These are phyloP conservation scores for Penicillium sp. DNA, from an alignment of 2,329 filamentous ascomycete genomes.

Conservation along the genomic window DNA sequence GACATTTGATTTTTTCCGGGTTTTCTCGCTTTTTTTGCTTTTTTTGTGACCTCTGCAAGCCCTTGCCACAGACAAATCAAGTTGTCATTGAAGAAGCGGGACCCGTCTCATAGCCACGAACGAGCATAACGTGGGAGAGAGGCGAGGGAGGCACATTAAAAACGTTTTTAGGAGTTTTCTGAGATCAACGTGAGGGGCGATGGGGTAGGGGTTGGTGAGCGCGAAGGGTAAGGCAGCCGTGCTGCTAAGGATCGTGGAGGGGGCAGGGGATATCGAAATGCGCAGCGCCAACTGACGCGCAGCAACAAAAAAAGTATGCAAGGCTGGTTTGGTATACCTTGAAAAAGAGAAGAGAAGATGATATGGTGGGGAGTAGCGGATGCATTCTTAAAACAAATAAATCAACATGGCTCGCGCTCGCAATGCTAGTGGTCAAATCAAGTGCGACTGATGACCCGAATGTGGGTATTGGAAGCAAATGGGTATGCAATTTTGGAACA, in stretches of 20 bases:
- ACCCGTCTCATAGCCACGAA: background rate
- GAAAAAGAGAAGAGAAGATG: slow-evolving; percentile 20
- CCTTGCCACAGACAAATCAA: background rate
- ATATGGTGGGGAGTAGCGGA: slow-evolving; percentile 14
- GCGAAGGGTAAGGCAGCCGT: slow-evolving; percentile 14
- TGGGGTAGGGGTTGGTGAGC: background rate
- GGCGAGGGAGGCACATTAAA: slow-evolving; percentile 29
- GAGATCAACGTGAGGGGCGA: background rate
- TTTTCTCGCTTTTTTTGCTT: slow-evolving; percentile 31
- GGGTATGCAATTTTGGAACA: slow-evolving; percentile 39
- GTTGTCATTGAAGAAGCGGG: slow-evolving; percentile 1
- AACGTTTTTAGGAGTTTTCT: slow-evolving; percentile 11
- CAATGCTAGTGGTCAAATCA: slow-evolving; percentile 47
- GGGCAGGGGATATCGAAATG: slow-evolving; percentile 20
- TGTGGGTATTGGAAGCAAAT: slow-evolving; percentile 34
- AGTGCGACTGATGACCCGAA: slow-evolving; percentile 38
- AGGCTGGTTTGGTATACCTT: slow-evolving; percentile 14
- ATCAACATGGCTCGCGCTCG: slow-evolving; percentile 47
- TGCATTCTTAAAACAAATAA: slow-evolving; percentile 24
- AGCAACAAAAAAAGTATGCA: slow-evolving; percentile 16
- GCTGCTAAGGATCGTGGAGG: slow-evolving; percentile 25
- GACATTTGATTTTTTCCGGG: slow-evolving; percentile 25
- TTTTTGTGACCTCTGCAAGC: slow-evolving; percentile 24
- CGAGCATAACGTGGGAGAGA: background rate
- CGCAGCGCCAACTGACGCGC: slow-evolving; percentile 26